Base-by-base conservation (phyloP, 768 basidiomycete genomes). In the Suillus ampliporus region DNA sequence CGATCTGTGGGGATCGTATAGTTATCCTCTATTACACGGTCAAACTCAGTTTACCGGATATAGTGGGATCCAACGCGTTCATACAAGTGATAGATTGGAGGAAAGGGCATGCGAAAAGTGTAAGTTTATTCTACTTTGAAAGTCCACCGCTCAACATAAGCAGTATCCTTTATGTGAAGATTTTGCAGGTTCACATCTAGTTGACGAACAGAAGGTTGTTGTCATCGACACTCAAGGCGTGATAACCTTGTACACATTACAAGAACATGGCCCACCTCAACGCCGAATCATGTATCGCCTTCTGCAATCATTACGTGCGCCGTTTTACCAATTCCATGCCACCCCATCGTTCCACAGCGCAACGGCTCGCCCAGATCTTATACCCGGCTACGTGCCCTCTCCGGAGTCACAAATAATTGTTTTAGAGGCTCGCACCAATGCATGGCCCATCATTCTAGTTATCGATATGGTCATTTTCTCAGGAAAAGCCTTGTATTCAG, bases 381-480 rank as follows among this genome's bases (percentile, higher is more conserved):
- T 38, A 23, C 21, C 37, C 10, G 15, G 10, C 15, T 38, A 54
- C 21, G 21, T 54, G 21, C 53, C 53, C 15, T 54, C 53, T 38
- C 23, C 3, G 21, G 53, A 54, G 23, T 37, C 53, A 11, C 53
- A 37, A 38, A 23, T 54, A 2, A 38, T 54, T 37, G 35, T 54
- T 17, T 26, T 54, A 10, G 23, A 54, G 35, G 15, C 15, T 37
- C 21, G 17, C 9, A 37, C 35, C 15, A 17, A 38, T 9, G 37
- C 53, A 54, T 26, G 21, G 7, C 53, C 35, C 15, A 21, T 23
- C 10, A 17, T 37, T 54, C 9, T 54, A 26, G 37, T 54, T 3
- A 54, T 54, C 21, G 53, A 54, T 54, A 23, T 54, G 35, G 53
- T 11, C 23, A 38, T 54, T 35, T 54, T 54, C 53, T 38, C 37